phyloP scores from a whole-genome alignment of 495 filamentous ascomycete genomes.

The Hypoxylon lenormandii region DNA sequence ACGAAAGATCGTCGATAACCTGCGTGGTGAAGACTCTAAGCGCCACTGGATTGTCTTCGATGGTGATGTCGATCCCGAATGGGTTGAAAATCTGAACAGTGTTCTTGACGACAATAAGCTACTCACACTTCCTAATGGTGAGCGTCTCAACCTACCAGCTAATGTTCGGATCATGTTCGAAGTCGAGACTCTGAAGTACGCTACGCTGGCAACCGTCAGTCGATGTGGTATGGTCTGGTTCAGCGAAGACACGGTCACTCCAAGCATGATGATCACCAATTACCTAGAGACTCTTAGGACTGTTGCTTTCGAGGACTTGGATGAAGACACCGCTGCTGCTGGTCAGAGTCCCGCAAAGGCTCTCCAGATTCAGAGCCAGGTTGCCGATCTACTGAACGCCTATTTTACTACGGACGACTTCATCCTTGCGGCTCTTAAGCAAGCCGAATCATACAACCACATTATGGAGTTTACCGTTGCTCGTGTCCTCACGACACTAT shows the following conservation, averaged over 20 bases:
- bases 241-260: constrained; percentile 94
- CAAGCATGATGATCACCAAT: constrained; percentile 90
- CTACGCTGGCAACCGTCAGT: constrained; percentile 95
- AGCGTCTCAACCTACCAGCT: constrained; percentile 89
- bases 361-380: constrained; percentile 77
- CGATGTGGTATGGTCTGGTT: constrained; percentile 99
- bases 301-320: constrained; percentile 88
- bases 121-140: constrained; percentile 94
- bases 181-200: constrained; percentile 98
- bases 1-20: constrained; percentile 97
- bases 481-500: constrained; percentile 89
- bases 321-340: constrained; percentile 85
- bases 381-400: constrained; percentile 79
- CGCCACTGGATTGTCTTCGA: constrained; percentile 99
- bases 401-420: constrained; percentile 82
- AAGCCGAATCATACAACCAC: constrained; percentile 83
- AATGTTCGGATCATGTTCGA: constrained; percentile 99
- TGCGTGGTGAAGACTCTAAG: constrained; percentile 94
- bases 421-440: constrained; percentile 76
- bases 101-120: constrained; percentile 99
- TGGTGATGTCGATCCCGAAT: constrained; percentile 97
- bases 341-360: constrained; percentile 82
- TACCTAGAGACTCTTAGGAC: constrained; percentile 85
- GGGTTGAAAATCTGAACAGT: constrained; percentile 99
- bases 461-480: constrained; percentile 98